Evolutionary conservation across 2,329 filamentous ascomycete genomes (phyloP), one percentile per base, ranked within the genome.

Genomic region (Ascochyta clinopodiicola): DNA sequence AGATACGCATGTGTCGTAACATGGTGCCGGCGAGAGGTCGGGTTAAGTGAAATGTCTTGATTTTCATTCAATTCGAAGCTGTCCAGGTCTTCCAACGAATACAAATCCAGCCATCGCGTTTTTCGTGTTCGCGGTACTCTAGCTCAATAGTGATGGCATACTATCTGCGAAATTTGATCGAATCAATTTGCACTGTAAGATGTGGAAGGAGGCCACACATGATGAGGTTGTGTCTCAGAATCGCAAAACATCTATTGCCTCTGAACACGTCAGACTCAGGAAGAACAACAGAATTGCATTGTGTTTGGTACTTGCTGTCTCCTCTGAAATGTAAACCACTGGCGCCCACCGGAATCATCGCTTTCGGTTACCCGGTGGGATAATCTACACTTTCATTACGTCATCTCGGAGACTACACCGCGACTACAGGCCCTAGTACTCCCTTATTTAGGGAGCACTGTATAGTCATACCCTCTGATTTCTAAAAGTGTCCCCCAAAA

Each of bases 1-100:
- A 48, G 48, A 4, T 58, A 43, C 35, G 17, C 19, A 2, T 38
- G 25, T 5, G 42, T 61, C 19, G 44, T 36, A 24, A 17, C 21
- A 22, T 59, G 54, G 54, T 62, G 57, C 44, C 54, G 57, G 19
- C 31, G 44, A 32, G 46, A 54, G 37, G 60, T 62, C 35, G 57
- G 55, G 3, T 36, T 62, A 40, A 43, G 46, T n/a, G 55, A 47
- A 34, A 29, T 10, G 0, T 17, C 32, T 24, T 50, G 13, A 50
- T n/a, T 9, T 6, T 12, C 10, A 29, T 22, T 19, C 29, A 12
- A 12, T 15, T 13, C 31, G 5, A 9, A 44, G 13, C 2, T 15
- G 3, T n/a, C 29, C 13, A 8, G 19, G 29, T 19, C 19, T 1
- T 38, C 19, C 5, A 8, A 36, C 34, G 15, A 36, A 36, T 19